Base-by-base conservation (phyloP, 108 stramenopile species). In the Fistulifera pelliculosa region DNA sequence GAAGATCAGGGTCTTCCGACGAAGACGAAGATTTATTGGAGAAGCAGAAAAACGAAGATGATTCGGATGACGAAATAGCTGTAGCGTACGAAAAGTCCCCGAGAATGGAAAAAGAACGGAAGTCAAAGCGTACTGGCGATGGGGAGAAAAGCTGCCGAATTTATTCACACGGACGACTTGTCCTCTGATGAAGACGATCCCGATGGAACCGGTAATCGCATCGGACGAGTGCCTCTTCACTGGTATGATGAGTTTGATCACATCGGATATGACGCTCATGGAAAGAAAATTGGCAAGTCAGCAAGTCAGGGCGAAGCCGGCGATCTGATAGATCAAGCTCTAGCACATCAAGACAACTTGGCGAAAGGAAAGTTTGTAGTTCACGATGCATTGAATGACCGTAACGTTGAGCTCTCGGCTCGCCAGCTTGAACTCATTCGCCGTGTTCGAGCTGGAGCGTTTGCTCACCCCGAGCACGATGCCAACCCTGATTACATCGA, bases 161-260 rank as follows among this genome's bases (percentile, higher is more conserved):
- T 68, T 70, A 83, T 90, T 72, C 93, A 94, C 67, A 81, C 90
- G 6, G 98, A 98, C 64, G 89, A 99, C 57, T 70, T 97, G 47
- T 95, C 94, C 15, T 92, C 89, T 7, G 98, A 99, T 75, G 96
- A 96, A 57, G 97, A 98, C 58, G 94, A 96, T 49, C 87, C 69
- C 19, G 82, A 84, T 7, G 93, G 90, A 8, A 64, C 49, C 13
- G 39, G 53, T 25, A 97, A 99, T 69, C 90, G 96, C 17, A 95
- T 95, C 40, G 97, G 97, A 28, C 68, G 92, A 47, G 94, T 99
- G 10, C 99, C 99, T 13, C 64, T 96, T 27, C 97, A 99, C 52
- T 99, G 99, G 99, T 93, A 96, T 54, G 92, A 93, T 53, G 97
- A 95, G 40, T 95, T 78, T 54, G 93, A 93, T 47, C 97, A 98